Conservation (phyloP, 345 rosid species). For the Physaria fendleri region DNA sequence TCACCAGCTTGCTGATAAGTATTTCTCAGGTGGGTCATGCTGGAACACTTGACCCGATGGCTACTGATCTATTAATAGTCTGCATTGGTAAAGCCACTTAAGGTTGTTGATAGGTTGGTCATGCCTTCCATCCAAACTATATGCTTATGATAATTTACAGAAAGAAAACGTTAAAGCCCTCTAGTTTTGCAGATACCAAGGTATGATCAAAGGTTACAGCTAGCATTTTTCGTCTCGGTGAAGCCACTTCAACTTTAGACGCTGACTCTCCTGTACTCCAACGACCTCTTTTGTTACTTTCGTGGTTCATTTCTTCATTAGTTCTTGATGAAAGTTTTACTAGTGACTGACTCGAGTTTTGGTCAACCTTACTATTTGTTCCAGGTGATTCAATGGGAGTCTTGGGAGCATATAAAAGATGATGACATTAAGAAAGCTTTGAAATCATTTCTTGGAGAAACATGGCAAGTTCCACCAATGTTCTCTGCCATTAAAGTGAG, state of each 20-base stretch:
- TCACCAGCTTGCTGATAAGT: not conserved
- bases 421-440: slow-evolving; percentile 67
- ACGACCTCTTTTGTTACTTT: slow-evolving; percentile 3
- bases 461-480: slow-evolving; percentile 99
- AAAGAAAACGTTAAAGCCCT: not conserved
- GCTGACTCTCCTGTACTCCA: slow-evolving; percentile 88
- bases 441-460: slow-evolving; percentile 80
- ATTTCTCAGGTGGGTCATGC: slow-evolving; percentile 82
- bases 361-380: not conserved
- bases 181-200: slow-evolving; percentile 62
- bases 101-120: slow-evolving; percentile 72
- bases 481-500: slow-evolving; percentile 96
- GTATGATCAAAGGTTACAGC: slow-evolving; percentile 84
- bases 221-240: slow-evolving; percentile 95
- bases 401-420: slow-evolving; percentile 95
- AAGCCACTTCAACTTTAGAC: slow-evolving; percentile 95
- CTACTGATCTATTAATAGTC: slow-evolving; percentile 87
- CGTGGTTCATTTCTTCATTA: slow-evolving; percentile 5
- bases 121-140: not conserved
- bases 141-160: not conserved
- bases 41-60: slow-evolving; percentile 99
- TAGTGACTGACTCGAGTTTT: slow-evolving; percentile 9
- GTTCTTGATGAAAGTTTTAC: too few relatives aligned
- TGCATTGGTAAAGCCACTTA: slow-evolving; percentile 88
- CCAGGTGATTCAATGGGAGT: slow-evolving; percentile 89